phyloP scores from a whole-genome alignment of 169 alveolate species.

The Plasmodium gallinaceum region DNA sequence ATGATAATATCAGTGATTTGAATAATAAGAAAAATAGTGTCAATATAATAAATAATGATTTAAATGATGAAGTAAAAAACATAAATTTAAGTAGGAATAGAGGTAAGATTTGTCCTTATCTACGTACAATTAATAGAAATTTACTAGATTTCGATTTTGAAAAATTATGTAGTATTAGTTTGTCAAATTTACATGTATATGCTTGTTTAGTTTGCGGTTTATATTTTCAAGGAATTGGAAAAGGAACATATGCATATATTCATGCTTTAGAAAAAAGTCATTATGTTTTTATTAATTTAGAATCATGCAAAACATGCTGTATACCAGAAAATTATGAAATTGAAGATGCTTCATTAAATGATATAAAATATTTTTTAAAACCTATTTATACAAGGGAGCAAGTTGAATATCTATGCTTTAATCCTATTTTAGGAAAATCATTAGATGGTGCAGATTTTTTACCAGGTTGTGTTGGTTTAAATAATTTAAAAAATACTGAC shows the following conservation, averaged over 20 bases:
- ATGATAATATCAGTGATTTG: neutral
- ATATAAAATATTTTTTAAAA: constrained; percentile 89
- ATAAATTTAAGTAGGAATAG: neutral
- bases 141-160: constrained; percentile 98
- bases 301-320: constrained; percentile 93
- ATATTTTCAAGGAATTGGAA: constrained; percentile 97
- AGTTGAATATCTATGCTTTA: constrained; percentile 80
- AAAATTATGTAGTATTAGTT: constrained; percentile 96
- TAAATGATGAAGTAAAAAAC: neutral
- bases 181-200: constrained; percentile 96
- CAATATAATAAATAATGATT: neutral
- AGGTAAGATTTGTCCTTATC: constrained; percentile 93
- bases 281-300: constrained; percentile 95
- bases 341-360: constrained; percentile 95
- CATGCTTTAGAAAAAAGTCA: constrained; percentile 97
- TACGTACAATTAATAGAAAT: constrained; percentile 95
- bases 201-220: constrained; percentile 98
- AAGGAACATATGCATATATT: constrained; percentile 95
- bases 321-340: constrained; percentile 98
- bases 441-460: constrained; percentile 96
- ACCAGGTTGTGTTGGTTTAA: constrained; percentile 97
- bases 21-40: neutral
- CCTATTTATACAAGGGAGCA: constrained; percentile 88
- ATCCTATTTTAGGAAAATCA: constrained; percentile 91
- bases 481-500: constrained; percentile 96